Evolutionary conservation across 2,329 filamentous ascomycete genomes (phyloP).

Genomic region (Pseudogymnoascus sp.): DNA sequence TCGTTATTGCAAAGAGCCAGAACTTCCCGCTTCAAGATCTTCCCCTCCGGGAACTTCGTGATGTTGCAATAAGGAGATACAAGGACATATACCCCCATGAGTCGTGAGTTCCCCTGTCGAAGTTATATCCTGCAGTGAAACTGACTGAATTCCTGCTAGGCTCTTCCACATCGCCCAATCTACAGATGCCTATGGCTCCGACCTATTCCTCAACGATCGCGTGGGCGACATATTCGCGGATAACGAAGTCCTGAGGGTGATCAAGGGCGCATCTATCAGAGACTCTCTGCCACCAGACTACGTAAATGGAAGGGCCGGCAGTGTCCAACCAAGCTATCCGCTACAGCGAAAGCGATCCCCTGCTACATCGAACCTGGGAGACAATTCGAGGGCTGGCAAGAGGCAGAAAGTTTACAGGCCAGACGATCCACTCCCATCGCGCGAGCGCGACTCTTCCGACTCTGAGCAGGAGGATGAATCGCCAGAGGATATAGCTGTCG

Average conservation of each 20-base stretch:
- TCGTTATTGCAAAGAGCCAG: conserved; percentile 9
- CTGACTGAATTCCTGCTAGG: not conserved
- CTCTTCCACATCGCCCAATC: conserved; percentile 10
- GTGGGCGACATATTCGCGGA: conserved; percentile 12
- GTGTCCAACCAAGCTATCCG: not conserved
- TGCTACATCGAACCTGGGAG: conserved; percentile 3
- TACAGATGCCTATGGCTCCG: conserved; percentile 7
- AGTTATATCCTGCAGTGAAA: not conserved
- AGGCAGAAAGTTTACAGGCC: conserved; percentile 6
- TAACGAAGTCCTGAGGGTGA: conserved; percentile 10
- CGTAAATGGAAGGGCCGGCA: not conserved
- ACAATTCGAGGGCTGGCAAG: conserved; percentile 4
- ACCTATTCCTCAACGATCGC: conserved; percentile 10
- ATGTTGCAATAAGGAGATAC: conserved; percentile 10
- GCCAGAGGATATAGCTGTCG: not conserved
- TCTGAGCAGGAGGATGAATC: not conserved
- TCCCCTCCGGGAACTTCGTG: conserved; percentile 4
- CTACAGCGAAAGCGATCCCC: conserved; percentile 9
- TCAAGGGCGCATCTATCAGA: conserved; percentile 11
- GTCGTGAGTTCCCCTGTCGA: not conserved
- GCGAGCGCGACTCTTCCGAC: not conserved
- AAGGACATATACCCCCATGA: conserved; percentile 11
- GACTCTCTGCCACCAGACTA: conserved; percentile 9
- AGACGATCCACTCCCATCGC: not conserved
- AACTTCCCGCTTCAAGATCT: conserved; percentile 2